phyloP scores from a whole-genome alignment of 169 alveolate species.

The Eimeria sp. region DNA sequence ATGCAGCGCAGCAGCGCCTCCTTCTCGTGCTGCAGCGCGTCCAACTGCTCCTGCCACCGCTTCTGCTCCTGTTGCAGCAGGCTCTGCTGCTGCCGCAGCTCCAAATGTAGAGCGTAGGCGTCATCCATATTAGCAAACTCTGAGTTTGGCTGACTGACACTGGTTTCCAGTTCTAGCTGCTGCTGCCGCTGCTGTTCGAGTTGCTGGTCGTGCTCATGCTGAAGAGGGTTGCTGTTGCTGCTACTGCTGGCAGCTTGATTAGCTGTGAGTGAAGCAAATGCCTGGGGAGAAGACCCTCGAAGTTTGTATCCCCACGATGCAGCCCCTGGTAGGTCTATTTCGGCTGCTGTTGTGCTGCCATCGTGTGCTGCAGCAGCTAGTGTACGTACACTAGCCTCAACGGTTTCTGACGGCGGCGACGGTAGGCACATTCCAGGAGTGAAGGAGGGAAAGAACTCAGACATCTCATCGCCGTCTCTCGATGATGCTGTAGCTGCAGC shows the following conservation, averaged over 20 bases:
- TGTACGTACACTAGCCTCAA: constrained; percentile 45
- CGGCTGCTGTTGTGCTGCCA: constrained; percentile 63
- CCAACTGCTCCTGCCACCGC: constrained; percentile 43
- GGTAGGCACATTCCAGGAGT: constrained; percentile 43
- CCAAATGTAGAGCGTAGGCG: constrained; percentile 3
- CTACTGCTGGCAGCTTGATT: background rate
- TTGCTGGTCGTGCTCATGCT: constrained; percentile 18
- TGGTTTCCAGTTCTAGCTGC: constrained; percentile 30
- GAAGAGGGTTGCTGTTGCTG: constrained; percentile 43
- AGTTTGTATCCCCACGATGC: constrained; percentile 51
- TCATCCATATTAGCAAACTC: constrained; percentile 25
- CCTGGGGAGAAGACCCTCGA: background rate
- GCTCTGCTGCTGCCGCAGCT: constrained; percentile 61
- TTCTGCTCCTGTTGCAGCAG: constrained; percentile 44
- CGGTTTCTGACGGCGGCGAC: background rate
- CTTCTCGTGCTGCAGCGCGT: constrained; percentile 18
- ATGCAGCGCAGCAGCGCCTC: constrained; percentile 47
- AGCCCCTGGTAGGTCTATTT: background rate
- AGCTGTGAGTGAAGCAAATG: background rate
- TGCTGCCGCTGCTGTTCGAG: constrained; percentile 59
- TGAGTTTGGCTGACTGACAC: constrained; percentile 52
- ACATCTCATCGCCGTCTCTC: background rate
- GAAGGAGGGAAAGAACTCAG: constrained; percentile 60
- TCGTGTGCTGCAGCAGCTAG: constrained; percentile 43
- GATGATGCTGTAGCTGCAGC: constrained; percentile 46